Evolutionary conservation across 805 yeast species (phyloP).

Genomic region (Saccharomycopsis synnaedendra): DNA sequence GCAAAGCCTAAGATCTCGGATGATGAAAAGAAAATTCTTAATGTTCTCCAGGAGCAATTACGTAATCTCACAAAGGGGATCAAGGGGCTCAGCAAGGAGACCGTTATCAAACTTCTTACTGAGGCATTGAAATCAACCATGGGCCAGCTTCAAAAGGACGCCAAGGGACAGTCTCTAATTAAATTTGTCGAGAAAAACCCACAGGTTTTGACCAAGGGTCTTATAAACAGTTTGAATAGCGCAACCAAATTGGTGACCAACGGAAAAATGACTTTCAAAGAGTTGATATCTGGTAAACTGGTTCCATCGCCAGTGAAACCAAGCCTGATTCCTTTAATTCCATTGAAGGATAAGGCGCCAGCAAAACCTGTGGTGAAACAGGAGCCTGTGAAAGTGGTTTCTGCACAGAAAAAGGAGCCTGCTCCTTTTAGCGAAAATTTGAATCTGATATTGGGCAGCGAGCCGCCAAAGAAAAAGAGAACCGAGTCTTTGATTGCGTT

Average conservation of each 20-base stretch:
- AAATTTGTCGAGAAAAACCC: constrained; percentile 75
- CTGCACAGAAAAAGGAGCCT: not conserved
- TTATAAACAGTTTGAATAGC: constrained; percentile 72
- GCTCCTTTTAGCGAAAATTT: constrained; percentile 12
- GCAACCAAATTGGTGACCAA: constrained; percentile 54
- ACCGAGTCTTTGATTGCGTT: constrained; percentile 14
- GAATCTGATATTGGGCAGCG: constrained; percentile 6
- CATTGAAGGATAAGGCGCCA: constrained; percentile 13
- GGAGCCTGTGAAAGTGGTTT: not conserved
- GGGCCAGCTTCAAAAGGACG: constrained; percentile 77
- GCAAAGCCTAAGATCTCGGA: constrained; percentile 18
- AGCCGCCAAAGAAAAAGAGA: constrained; percentile 9
- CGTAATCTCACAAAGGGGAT: constrained; percentile 70
- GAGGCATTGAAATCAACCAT: constrained; percentile 90
- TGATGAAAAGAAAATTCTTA: constrained; percentile 49
- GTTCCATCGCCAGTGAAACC: constrained; percentile 11
- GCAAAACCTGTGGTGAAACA: not conserved
- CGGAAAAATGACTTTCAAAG: constrained; percentile 36
- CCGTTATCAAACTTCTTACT: constrained; percentile 76
- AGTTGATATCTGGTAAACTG: constrained; percentile 19
- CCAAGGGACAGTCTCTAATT: constrained; percentile 67
- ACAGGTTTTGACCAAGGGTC: constrained; percentile 63
- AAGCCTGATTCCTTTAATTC: constrained; percentile 15
- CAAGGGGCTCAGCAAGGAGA: constrained; percentile 65
- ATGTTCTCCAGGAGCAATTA: constrained; percentile 77